Conservation (phyloP, 176 grass and related monocot genomes). For the Alloteropsis semialata region DNA sequence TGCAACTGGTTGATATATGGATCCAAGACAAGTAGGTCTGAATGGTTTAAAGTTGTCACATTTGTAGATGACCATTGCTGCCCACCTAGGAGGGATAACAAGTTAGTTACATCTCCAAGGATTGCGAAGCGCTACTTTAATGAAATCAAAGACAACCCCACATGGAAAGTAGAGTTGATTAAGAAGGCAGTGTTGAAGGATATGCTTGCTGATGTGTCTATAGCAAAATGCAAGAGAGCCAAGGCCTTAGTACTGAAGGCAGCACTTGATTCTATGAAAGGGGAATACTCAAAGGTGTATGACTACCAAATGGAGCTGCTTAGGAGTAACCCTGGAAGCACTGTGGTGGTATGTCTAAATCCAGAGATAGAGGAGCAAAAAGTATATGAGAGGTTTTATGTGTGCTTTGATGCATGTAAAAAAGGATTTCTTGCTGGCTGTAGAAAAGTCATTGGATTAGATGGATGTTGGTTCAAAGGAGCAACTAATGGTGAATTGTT, state of each 20-base stretch:
- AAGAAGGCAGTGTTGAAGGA: not conserved
- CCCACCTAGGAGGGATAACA: not conserved
- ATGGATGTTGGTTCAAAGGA: not conserved
- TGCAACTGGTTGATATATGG: not conserved
- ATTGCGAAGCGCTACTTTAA: not conserved
- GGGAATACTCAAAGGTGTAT: not conserved
- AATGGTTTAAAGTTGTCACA: not conserved
- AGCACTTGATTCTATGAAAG: not conserved
- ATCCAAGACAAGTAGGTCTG: not conserved
- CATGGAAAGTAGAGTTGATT: not conserved
- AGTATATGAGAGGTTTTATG: not conserved
- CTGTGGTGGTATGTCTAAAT: not conserved
- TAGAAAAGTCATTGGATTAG: not conserved
- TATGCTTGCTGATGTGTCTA: not conserved
- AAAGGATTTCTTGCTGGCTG: not conserved
- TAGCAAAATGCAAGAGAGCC: not conserved
- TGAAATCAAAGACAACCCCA: not conserved
- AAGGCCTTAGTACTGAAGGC: not conserved
- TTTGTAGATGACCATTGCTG: not conserved
- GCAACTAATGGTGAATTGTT: not conserved
- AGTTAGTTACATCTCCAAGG: not conserved
- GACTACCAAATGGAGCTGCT: not conserved
- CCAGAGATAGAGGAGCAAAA: not conserved
- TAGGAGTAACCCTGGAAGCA: not conserved
- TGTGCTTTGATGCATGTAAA: not conserved